Evolutionary conservation across 192 early-diverging fungal species (phyloP).

Genomic region (Podila clonocystis): DNA sequence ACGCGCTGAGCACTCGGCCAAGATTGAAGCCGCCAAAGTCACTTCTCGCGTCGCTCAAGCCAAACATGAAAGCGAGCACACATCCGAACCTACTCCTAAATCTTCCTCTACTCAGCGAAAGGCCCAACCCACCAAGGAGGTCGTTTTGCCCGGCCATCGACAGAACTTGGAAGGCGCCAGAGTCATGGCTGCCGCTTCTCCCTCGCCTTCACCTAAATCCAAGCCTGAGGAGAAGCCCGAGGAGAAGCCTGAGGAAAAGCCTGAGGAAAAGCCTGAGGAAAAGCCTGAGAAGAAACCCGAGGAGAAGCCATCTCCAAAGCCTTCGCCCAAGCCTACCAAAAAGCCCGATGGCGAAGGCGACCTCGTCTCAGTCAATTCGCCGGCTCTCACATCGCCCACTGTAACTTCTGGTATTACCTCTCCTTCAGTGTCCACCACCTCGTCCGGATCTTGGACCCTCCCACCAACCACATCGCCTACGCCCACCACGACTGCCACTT

Average conservation of each 20-base stretch:
- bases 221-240: too few relatives aligned
- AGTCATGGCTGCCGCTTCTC: not conserved
- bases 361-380: not conserved
- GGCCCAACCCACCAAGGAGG: not conserved
- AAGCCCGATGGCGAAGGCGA: too few relatives aligned
- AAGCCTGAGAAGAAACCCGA: too few relatives aligned
- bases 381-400: not conserved
- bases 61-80: not conserved
- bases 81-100: not conserved
- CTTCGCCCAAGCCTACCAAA: too few relatives aligned
- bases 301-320: too few relatives aligned
- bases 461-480: not conserved
- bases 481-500: not conserved
- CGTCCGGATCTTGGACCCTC: slow-evolving; percentile 11
- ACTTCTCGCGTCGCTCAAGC: not conserved
- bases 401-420: slow-evolving; percentile 1
- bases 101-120: not conserved
- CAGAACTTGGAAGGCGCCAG: not conserved
- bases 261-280: not conserved
- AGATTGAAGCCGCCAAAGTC: not conserved
- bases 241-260: not conserved
- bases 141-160: not conserved
- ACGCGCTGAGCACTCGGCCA: slow-evolving; percentile 4
- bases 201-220: not conserved
- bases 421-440: slow-evolving; percentile 9